Conservation (phyloP, 192 early-diverging fungal species). For the Pilobolus umbonatus region DNA sequence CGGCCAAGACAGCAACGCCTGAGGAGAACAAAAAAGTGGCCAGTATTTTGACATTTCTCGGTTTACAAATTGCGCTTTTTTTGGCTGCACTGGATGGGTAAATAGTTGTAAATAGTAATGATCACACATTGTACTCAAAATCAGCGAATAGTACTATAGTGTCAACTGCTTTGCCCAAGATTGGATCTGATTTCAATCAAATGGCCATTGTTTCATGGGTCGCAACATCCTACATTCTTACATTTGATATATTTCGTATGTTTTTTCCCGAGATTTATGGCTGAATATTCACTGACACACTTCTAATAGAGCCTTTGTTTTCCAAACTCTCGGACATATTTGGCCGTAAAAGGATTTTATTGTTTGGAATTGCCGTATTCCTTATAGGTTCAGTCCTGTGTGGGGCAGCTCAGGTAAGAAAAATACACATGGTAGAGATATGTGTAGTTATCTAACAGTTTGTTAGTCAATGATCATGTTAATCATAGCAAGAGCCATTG, state of each 20-base stretch:
- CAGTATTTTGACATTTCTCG: slow-evolving; percentile 26
- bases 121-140: neutral
- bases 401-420: slow-evolving; percentile 53
- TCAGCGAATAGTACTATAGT: slow-evolving; percentile 63
- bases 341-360: slow-evolving; percentile 65
- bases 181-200: slow-evolving; percentile 66
- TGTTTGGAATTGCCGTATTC: slow-evolving; percentile 74
- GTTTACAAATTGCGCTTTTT: slow-evolving; percentile 28
- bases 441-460: neutral
- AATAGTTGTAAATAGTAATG: slow-evolving; percentile 2
- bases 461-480: slow-evolving; percentile 41
- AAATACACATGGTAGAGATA: neutral
- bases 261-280: neutral
- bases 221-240: slow-evolving; percentile 62
- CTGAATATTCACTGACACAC: slow-evolving; percentile 5
- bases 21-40: slow-evolving; percentile 1
- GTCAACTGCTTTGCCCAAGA: slow-evolving; percentile 66
- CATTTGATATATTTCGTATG: slow-evolving; percentile 33
- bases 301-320: slow-evolving; percentile 49
- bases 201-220: slow-evolving; percentile 77
- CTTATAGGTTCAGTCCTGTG: slow-evolving; percentile 79
- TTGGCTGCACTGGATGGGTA: slow-evolving; percentile 40
- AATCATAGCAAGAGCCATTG: slow-evolving; percentile 58
- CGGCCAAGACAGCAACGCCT: neutral
- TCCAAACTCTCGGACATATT: slow-evolving; percentile 87